Evolutionary conservation across 768 basidiomycete genomes (phyloP).

Genomic region (Mycena sanguinolenta): DNA sequence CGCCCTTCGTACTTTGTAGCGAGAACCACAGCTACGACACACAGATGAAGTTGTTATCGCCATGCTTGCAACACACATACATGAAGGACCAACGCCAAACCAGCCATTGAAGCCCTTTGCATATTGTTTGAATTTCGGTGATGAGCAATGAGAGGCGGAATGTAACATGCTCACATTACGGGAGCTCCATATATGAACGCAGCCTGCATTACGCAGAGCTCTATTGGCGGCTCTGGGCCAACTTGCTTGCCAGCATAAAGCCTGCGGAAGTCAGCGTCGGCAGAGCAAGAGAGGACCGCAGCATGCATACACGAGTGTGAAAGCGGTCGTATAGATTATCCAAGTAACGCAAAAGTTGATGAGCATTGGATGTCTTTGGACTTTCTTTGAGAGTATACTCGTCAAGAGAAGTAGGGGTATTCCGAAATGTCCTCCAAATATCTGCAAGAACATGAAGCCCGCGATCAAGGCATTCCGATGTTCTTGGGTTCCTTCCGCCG

Average conservation of each 20-base stretch:
- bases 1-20: background rate
- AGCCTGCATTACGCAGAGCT: conserved; percentile 18
- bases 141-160: background rate
- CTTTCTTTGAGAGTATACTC: background rate
- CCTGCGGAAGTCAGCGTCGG: background rate
- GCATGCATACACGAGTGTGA: conserved; percentile 17
- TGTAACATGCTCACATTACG: conserved; percentile 1
- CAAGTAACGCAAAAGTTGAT: conserved; percentile 16
- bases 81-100: conserved; percentile 16
- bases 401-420: conserved; percentile 14
- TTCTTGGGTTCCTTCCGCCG: conserved; percentile 1
- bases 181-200: conserved; percentile 19
- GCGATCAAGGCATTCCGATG: background rate
- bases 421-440: conserved; percentile 27
- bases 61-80: background rate
- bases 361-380: conserved; percentile 18
- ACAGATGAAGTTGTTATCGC: background rate
- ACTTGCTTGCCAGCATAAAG: conserved; percentile 21
- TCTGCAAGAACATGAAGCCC: conserved; percentile 24
- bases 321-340: conserved; percentile 16
- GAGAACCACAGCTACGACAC: conserved; percentile 15
- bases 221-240: conserved; percentile 14
- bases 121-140: too few relatives aligned
- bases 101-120: conserved; percentile 14
- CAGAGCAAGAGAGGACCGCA: background rate